These are phyloP conservation scores for Desmodesmus armatus DNA, from an alignment of 139 green algal genomes.

Conservation along the genomic window DNA sequence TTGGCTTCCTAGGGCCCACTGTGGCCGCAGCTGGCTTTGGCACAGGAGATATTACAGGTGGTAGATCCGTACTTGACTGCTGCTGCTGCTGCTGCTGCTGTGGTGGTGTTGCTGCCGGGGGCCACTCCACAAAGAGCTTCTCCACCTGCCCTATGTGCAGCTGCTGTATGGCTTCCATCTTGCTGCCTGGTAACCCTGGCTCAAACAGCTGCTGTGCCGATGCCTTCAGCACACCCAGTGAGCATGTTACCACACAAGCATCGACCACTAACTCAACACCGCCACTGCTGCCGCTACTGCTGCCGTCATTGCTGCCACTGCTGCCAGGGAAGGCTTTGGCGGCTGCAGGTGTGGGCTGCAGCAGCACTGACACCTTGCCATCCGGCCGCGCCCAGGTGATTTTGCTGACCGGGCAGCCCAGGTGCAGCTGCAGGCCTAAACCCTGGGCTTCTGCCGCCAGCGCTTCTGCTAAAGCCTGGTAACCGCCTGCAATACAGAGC, in stretches of 20 bases:
- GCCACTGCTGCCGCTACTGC: background rate
- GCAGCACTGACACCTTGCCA: background rate
- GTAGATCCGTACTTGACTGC: background rate
- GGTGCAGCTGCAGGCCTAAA: constrained; percentile 12
- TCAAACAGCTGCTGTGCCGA: constrained; percentile 46
- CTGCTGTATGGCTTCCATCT: constrained; percentile 48
- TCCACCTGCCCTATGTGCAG: constrained; percentile 62
- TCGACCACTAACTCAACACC: constrained; percentile 32
- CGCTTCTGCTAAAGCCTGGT: constrained; percentile 40
- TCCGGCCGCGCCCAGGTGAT: constrained; percentile 33
- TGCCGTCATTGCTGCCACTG: background rate
- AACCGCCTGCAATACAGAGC: no score
- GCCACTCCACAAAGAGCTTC: constrained; percentile 69
- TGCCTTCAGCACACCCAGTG: constrained; percentile 60
- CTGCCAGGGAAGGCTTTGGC: no score
- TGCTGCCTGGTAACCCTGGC: constrained; percentile 56
- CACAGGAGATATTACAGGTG: background rate
- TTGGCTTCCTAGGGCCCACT: background rate
- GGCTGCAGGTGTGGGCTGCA: constrained; percentile 3
- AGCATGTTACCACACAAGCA: constrained; percentile 56
- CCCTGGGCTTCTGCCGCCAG: constrained; percentile 6
- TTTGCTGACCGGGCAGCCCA: constrained; percentile 26
- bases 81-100: constrained; percentile 22
- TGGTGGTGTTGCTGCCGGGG: constrained; percentile 9
- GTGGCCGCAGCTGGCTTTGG: background rate